Conservation (phyloP, 1,139 yeast genomes). For the Debaryomyces singareniensis region DNA sequence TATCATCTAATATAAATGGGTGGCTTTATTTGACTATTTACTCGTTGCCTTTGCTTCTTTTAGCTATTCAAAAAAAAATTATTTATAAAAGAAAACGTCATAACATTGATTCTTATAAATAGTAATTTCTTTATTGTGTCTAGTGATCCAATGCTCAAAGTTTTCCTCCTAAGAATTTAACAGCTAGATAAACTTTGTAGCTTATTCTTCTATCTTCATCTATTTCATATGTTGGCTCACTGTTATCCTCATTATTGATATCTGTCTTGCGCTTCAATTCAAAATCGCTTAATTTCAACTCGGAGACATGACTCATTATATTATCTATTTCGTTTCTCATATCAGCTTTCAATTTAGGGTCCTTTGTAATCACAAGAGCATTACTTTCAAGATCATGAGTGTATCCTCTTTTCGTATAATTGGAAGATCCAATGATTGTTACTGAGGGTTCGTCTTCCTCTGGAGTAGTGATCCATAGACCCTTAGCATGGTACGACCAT, state of each 20-base stretch:
- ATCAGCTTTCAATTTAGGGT: constrained; percentile 46
- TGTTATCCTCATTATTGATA: constrained; percentile 8
- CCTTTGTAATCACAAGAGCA: constrained; percentile 70
- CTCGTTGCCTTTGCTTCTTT: constrained; percentile 5
- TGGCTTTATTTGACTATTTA: constrained; percentile 12
- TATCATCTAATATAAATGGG: constrained; percentile 20
- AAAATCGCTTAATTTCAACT: constrained; percentile 53
- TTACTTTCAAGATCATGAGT: constrained; percentile 84
- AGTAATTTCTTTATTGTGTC: background rate
- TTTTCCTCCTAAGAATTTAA: constrained; percentile 54
- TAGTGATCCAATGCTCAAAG: too few relatives aligned
- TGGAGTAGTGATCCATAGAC: constrained; percentile 77
- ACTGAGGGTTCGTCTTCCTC: constrained; percentile 55
- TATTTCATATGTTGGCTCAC: constrained; percentile 22
- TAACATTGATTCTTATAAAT: constrained; percentile 2
- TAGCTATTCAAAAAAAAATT: constrained; percentile 8
- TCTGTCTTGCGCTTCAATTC: constrained; percentile 26
- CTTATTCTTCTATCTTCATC: constrained; percentile 56
- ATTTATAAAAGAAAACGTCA: constrained; percentile 8
- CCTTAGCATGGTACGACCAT: constrained; percentile 99
- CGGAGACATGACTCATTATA: constrained; percentile 46
- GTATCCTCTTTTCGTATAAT: constrained; percentile 88
- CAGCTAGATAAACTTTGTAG: constrained; percentile 55
- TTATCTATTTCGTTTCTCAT: constrained; percentile 63
- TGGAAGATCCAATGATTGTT: constrained; percentile 87